Evolutionary conservation across 768 basidiomycete species (phyloP), one percentile per base, ranked within the genome.

Genomic region (Lactarius sanguifluus): DNA sequence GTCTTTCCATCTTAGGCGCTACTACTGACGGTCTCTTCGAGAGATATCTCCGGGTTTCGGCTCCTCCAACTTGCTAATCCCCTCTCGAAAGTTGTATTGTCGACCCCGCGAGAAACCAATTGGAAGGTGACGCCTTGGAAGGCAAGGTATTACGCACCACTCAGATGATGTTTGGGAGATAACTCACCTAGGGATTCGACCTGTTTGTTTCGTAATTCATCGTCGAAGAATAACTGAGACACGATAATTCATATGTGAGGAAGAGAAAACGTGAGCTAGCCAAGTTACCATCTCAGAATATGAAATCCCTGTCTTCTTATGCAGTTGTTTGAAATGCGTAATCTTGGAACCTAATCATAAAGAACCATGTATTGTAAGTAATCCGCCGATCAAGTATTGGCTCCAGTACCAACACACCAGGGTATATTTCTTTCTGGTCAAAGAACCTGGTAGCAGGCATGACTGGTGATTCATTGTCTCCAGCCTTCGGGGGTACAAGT

Each of bases 81-180:
- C n/a, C 81, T 77, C 69, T 90, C 86, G 72, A 92, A 93, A 5
- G 80, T 76, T n/a, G 79, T 75, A 57, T 81, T 77, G 69, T 86
- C 81, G 34, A 92, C 70, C 0, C 93, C 93, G 25, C 79, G 75
- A 2, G 78, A 76, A 5, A 92, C 89, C n/a, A 90, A 83, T 62
- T 84, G 79, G 76, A 96, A 94, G 0, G 91, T 93, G 3, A 96
- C 92, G 3, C 94, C 92, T 86, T 69, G 28, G 54, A 47, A 43
- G 41, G 50, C 28, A 70, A 61, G 20, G 25, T 61, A 13, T 54
- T 50, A 38, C 41, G 12, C 5, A 32, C 20, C 30, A n/a, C 40
- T 36, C 9, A 6, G 41, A 45, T n/a, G 15, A 38, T 30, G 28
- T 30, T 8, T 18, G 30, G 18, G 25, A 15, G 4, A 20, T 18